phyloP scores from a whole-genome alignment of 352 stramenopile species.

The Phytophthora citricola region DNA sequence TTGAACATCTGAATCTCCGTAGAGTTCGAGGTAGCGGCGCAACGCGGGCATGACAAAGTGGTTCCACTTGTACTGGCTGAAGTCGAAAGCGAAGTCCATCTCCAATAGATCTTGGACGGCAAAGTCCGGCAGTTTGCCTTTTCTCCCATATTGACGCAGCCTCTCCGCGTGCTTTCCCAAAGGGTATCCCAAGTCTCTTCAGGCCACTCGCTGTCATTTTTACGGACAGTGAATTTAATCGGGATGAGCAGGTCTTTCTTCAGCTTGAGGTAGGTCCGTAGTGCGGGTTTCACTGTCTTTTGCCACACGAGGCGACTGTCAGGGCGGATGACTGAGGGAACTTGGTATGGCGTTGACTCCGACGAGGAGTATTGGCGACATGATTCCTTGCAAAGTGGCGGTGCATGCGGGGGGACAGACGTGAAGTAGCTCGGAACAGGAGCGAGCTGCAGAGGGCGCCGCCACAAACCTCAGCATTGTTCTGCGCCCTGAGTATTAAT shows the following conservation, averaged over 20 bases:
- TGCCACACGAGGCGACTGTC: not conserved
- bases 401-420: no score
- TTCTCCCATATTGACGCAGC: constrained; percentile 6
- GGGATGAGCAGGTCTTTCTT: constrained; percentile 1
- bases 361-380: no score
- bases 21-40: constrained; percentile 29
- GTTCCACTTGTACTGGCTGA: constrained; percentile 32
- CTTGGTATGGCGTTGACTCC: no score
- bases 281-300: not conserved
- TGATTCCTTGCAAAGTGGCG: no score
- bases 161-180: not conserved
- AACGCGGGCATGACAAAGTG: constrained; percentile 38
- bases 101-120: constrained; percentile 18
- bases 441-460: no score
- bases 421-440: no score
- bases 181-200: not conserved
- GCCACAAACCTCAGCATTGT: no score
- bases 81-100: constrained; percentile 37
- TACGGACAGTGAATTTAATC: not conserved
- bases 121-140: constrained; percentile 15
- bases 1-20: constrained; percentile 41
- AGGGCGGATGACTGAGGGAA: no score
- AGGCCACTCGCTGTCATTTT: not conserved
- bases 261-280: constrained; percentile 1
- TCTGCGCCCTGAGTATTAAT: no score